These are phyloP conservation scores for Leccinum uliginosum DNA, from an alignment of 768 basidiomycete genomes.

Conservation along the genomic window DNA sequence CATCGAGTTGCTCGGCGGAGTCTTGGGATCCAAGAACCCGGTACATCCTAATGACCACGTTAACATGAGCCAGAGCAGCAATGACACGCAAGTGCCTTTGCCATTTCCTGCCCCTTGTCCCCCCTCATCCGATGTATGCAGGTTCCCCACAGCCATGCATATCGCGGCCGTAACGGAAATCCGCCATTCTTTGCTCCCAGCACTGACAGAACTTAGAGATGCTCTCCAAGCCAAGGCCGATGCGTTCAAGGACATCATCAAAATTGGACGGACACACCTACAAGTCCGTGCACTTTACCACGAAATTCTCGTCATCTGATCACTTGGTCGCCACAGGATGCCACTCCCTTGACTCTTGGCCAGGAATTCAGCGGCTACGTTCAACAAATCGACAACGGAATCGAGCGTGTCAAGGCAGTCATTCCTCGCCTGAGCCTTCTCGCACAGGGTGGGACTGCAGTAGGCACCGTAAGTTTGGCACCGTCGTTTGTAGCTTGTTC, in stretches of 20 bases:
- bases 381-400: constrained; percentile 87
- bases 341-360: constrained; percentile 94
- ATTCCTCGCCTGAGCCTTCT: constrained; percentile 84
- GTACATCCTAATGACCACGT: constrained; percentile 99
- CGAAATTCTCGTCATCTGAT: neutral
- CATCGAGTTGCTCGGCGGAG: constrained; percentile 92
- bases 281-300: constrained; percentile 43
- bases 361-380: constrained; percentile 99
- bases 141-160: constrained; percentile 99
- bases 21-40: constrained; percentile 93
- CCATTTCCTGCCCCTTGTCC: neutral
- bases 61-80: constrained; percentile 98
- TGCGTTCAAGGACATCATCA: constrained; percentile 88
- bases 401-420: constrained; percentile 75
- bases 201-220: constrained; percentile 76
- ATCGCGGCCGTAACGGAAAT: constrained; percentile 93
- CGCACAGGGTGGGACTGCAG: constrained; percentile 98
- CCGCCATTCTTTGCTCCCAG: constrained; percentile 73
- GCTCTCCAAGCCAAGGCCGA: constrained; percentile 80
- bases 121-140: constrained; percentile 27
- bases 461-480: constrained; percentile 74
- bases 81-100: constrained; percentile 75
- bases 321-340: constrained; percentile 56
- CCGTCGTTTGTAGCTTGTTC: neutral
- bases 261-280: constrained; percentile 97